Conservation (phyloP, 1,284 basidiomycete genomes). For the Ceratobasidium sp. region DNA sequence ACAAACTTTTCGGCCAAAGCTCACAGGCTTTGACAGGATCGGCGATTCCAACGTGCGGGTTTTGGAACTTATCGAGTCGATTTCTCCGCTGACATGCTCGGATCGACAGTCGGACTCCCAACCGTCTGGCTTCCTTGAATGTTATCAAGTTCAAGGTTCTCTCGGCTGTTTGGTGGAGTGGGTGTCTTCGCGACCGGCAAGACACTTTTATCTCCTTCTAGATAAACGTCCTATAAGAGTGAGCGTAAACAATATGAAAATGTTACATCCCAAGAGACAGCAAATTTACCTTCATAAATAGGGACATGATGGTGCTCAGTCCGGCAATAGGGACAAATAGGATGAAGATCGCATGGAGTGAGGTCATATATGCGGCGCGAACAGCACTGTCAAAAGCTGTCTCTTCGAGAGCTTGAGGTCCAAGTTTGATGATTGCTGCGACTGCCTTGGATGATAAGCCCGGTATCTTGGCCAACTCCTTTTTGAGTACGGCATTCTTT, state of each 20-base stretch:
- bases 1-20: too few relatives aligned
- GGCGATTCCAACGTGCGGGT: too few relatives aligned
- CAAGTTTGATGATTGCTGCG: conserved; percentile 27
- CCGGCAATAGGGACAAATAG: conserved; percentile 34
- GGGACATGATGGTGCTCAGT: conserved; percentile 15
- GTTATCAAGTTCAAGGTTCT: neutral
- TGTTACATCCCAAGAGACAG: too few relatives aligned
- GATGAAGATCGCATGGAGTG: conserved; percentile 23
- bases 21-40: too few relatives aligned
- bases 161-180: neutral
- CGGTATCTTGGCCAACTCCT: neutral
- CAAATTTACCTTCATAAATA: conserved; percentile 34
- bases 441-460: conserved; percentile 12
- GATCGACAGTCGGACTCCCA: too few relatives aligned
- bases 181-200: neutral
- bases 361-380: conserved; percentile 21
- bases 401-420: neutral
- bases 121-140: neutral
- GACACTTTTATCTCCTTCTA: neutral
- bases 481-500: conserved; percentile 31
- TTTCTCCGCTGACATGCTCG: too few relatives aligned
- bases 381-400: neutral
- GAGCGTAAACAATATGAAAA: too few relatives aligned
- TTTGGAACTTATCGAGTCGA: too few relatives aligned
- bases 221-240: too few relatives aligned